phyloP scores from a whole-genome alignment of 495 filamentous ascomycete genomes.

The Aspergillus nanangensis region DNA sequence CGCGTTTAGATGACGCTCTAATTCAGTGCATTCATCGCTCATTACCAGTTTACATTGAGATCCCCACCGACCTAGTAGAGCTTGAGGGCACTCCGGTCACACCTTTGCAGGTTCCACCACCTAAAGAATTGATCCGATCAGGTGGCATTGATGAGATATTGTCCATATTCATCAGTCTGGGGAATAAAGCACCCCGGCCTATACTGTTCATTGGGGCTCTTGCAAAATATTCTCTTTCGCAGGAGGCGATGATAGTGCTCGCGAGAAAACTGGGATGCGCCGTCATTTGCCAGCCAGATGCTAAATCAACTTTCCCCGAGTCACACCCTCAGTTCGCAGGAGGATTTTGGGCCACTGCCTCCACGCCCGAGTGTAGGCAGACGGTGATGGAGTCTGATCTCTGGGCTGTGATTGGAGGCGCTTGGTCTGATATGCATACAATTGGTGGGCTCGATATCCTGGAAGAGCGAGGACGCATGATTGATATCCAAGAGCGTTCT shows the following conservation, averaged over 20 bases:
- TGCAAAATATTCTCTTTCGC: background rate
- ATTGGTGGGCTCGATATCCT: slow-evolving; percentile 3
- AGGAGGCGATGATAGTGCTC: background rate
- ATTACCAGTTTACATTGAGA: slow-evolving; percentile 12
- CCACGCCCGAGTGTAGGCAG: too few relatives aligned
- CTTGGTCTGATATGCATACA: slow-evolving; percentile 11
- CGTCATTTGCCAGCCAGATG: background rate
- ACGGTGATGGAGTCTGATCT: background rate
- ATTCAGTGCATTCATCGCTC: background rate
- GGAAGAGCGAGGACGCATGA: background rate
- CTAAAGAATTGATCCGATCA: background rate
- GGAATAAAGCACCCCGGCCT: background rate
- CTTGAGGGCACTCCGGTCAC: too few relatives aligned
- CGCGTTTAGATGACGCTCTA: slow-evolving; percentile 5
- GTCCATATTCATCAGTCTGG: too few relatives aligned
- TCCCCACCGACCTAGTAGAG: slow-evolving; percentile 3
- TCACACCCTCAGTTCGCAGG: background rate
- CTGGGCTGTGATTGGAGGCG: background rate
- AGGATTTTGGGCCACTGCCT: background rate
- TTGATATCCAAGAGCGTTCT: background rate
- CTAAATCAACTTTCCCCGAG: background rate
- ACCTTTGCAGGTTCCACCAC: background rate
- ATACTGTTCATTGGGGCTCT: slow-evolving; percentile 5
- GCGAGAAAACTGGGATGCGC: background rate
- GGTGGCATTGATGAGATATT: background rate